Conservation (phyloP, 225 moss, liverwort and hornwort species). For the Thuidium tamariscinum region DNA sequence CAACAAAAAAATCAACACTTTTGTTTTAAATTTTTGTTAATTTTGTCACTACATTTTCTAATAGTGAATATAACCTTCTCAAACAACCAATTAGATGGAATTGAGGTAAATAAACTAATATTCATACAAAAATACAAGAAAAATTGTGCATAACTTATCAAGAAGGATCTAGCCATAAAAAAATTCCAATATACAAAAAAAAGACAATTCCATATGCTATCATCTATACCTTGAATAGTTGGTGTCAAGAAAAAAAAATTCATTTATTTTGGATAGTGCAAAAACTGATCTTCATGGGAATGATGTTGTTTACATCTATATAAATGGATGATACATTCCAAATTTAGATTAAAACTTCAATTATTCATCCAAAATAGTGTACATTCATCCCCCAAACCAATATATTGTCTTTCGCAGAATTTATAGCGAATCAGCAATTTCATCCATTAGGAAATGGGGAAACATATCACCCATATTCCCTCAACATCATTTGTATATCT, state of each 20-base stretch:
- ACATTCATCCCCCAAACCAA: background rate
- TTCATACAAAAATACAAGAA: background rate
- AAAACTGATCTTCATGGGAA: no score
- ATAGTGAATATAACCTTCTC: no score
- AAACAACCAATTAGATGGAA: background rate
- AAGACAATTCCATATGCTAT: no score
- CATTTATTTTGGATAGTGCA: background rate
- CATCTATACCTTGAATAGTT: background rate
- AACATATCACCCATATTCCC: background rate
- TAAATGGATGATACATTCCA: background rate
- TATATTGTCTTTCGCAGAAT: background rate
- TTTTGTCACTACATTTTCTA: no score
- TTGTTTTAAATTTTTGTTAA: no score
- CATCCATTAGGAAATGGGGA: background rate
- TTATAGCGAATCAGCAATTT: background rate
- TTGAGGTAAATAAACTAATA: background rate
- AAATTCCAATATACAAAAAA: no score
- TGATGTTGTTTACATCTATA: no score
- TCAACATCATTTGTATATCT: no score
- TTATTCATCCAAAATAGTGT: background rate
- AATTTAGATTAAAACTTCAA: background rate
- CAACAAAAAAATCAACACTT: no score
- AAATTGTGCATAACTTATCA: background rate
- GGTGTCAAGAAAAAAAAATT: fast-evolving
- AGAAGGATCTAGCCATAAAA: no score